Conservation (phyloP, 148 eudicot species). For the Heliosperma pusillum region DNA sequence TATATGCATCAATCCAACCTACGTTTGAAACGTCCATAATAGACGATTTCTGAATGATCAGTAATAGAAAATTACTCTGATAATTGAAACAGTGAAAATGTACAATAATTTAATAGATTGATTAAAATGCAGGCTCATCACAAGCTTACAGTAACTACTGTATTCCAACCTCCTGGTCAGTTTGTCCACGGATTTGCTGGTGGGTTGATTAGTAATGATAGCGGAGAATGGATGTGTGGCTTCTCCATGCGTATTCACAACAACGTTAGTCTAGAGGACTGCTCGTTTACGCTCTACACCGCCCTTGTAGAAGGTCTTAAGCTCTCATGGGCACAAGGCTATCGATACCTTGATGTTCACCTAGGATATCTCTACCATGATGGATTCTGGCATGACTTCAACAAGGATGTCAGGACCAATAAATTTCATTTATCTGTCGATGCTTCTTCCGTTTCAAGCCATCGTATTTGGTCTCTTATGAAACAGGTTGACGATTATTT, state of each 20-base stretch:
- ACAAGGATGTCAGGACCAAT: not conserved
- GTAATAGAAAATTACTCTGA: too few relatives aligned
- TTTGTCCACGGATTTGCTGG: too few relatives aligned
- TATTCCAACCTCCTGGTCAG: too few relatives aligned
- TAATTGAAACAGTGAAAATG: too few relatives aligned
- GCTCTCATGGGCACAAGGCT: slow-evolving; percentile 11
- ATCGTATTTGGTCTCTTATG: not conserved
- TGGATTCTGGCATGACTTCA: not conserved
- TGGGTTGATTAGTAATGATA: too few relatives aligned
- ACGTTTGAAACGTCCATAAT: too few relatives aligned
- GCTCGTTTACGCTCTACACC: not conserved
- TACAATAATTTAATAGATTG: too few relatives aligned
- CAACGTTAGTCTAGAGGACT: not conserved
- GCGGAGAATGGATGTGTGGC: too few relatives aligned
- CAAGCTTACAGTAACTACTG: too few relatives aligned
- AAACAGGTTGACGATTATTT: slow-evolving; percentile 10
- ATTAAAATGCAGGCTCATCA: too few relatives aligned
- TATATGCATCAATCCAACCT: too few relatives aligned
- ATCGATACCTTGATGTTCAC: not conserved
- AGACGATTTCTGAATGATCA: too few relatives aligned
- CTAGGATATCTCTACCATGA: slow-evolving; percentile 7
- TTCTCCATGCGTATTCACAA: not conserved
- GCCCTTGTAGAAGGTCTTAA: slow-evolving; percentile 17
- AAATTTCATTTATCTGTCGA: not conserved
- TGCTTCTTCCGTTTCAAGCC: not conserved